These are phyloP conservation scores for Hymenoscyphus albidus DNA, from an alignment of 2,329 filamentous ascomycete species.

Conservation along the genomic window DNA sequence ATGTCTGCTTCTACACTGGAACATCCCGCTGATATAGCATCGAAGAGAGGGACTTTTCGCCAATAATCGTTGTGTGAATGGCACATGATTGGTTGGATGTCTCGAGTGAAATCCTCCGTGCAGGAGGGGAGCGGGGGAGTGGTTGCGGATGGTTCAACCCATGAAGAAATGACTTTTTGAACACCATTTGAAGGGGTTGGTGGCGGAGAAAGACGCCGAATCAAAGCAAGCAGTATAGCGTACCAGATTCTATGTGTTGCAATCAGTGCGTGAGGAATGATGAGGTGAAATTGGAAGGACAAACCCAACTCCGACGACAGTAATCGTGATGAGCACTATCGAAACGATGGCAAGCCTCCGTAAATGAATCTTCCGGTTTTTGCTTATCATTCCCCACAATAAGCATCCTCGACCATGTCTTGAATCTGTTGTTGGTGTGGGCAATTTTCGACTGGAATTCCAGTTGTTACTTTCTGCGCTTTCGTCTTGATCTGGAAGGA, in stretches of 20 bases:
- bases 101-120: constrained; percentile 15
- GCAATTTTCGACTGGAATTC: neutral
- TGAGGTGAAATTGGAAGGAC: neutral
- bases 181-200: constrained; percentile 12
- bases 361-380: neutral
- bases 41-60: constrained; percentile 42
- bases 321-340: neutral
- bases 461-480: neutral
- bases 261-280: neutral
- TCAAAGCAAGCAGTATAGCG: neutral
- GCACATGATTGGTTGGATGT: constrained; percentile 12
- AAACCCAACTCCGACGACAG: neutral
- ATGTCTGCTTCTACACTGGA: constrained; percentile 57
- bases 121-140: constrained; percentile 12
- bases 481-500: neutral
- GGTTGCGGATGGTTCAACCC: constrained; percentile 13
- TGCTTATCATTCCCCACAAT: neutral
- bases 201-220: neutral
- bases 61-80: constrained; percentile 58
- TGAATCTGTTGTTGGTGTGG: neutral
- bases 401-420: neutral
- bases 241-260: neutral
- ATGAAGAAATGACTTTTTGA: constrained; percentile 12
- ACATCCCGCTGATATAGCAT: constrained; percentile 53
- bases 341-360: neutral